Base-by-base conservation (phyloP, 2,329 filamentous ascomycete genomes). In the Fusarium setosum region DNA sequence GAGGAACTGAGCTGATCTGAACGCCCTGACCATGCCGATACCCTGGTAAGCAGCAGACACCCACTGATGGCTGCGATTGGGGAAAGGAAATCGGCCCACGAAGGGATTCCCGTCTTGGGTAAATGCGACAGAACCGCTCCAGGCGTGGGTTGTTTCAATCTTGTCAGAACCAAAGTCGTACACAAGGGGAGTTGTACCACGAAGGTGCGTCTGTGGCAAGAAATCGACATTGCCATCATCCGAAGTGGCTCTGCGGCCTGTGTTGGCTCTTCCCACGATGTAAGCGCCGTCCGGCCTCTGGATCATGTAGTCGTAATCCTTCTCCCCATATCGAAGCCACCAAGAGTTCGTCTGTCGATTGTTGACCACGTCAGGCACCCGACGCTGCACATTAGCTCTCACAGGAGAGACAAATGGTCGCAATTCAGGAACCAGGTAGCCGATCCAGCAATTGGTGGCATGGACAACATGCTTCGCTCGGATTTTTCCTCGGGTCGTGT, bases 231-330 rank as follows among this genome's bases (percentile, higher is more conserved):
- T 44, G 18, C 44, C 18, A 13, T 60, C 57, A 8, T 60, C 57
- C 3, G 57, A 26, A 2, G 57, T 60, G 3, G 57, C 57, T 17
- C 44, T 21, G 12, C 57, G 57, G 3, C 57, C 57, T 2, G 57
- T 60, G 13, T 42, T 52, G 13, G 57, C 57, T 35, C 57, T 56
- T 2, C 57, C 57, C 1, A 50, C 31, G 17, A 60, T 48, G 40
- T 47, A 60, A 1, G 57, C 45, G 9, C 57, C 57, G 18, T 60
- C 57, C 17, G 51, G 51, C 21, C 57, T 34, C 17, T 60, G 57
- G 4, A 60, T 52, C 57, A 60, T 60, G 32, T 60, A 60, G 6
- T 60, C 57, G 45, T 60, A 60, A 40, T 60, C 57, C 13, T 60
- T 29, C 29, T 60, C 57, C 15, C 57, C 57, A 12, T 60, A 56